Evolutionary conservation across 768 basidiomycete species (phyloP), one percentile per base, ranked within the genome.

Genomic region (Sporobolomyces roseus): DNA sequence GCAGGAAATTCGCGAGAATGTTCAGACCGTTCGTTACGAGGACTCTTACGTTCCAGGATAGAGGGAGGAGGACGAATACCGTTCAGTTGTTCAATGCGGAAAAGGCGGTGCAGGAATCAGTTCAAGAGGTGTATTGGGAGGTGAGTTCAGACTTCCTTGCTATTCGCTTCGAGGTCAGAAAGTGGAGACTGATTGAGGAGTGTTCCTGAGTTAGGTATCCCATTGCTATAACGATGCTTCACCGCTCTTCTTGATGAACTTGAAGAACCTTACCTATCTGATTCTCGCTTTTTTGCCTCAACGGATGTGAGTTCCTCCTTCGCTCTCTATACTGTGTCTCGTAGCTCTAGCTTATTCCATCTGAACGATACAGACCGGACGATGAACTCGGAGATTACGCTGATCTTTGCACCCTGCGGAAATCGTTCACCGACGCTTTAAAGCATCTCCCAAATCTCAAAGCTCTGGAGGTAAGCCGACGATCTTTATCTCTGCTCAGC

Each of bases 261-360:
- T 62, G 4, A 35, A 58, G 43, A 68, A 68, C 49, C 55, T 68
- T n/a, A 63, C 49, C 2, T 68, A 68, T 61, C 61, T 68, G 25
- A 56, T 68, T 14, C 61, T 68, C 30, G 67, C 67, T 43, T 68
- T 68, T 30, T 58, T 68, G 10, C 67, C 67, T 17, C 67, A 68
- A 53, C 43, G 58, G 32, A 60, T 60, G 58, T 60, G 16, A 32
- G 58, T 23, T 25, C 21, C 53, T 36, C n/a, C 9, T 41, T 41
- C 38, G 9, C 38, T 41, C 38, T 41, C 38, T 41, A 41, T 41
- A 9, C 38, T 41, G 17, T 41, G 38, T 41, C 38, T 41, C 38
- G 17, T n/a, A n/a, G n/a, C n/a, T n/a, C n/a, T n/a, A n/a, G n/a
- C n/a, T n/a, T n/a, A n/a, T n/a, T n/a, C n/a, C n/a, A n/a, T 25